Conservation (phyloP, 768 basidiomycete genomes). For the Scleroderma bovista region DNA sequence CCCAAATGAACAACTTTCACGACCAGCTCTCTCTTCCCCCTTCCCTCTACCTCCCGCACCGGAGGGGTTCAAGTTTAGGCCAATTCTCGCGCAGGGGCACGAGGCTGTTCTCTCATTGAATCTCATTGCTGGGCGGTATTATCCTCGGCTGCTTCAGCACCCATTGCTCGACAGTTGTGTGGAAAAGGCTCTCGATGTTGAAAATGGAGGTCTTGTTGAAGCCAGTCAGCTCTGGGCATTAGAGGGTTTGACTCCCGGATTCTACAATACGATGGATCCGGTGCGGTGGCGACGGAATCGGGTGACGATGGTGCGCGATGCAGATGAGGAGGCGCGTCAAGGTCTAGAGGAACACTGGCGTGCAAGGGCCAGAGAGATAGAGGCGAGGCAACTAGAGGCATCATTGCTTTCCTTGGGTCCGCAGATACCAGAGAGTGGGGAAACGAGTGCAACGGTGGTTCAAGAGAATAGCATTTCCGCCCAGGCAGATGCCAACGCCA, state of each 20-base stretch:
- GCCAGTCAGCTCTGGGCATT: conserved; percentile 60
- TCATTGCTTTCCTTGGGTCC: conserved; percentile 11
- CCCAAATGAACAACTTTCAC: conserved; percentile 31
- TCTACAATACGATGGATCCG: conserved; percentile 68
- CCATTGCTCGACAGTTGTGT: conserved; percentile 47
- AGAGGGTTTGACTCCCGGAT: conserved; percentile 65
- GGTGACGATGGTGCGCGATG: conserved; percentile 55
- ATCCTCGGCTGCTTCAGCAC: conserved; percentile 64
- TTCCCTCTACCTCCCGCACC: conserved; percentile 60
- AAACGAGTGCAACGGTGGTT: not conserved
- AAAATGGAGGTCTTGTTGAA: conserved; percentile 34
- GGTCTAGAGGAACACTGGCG: conserved; percentile 39
- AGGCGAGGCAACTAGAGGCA: conserved; percentile 16
- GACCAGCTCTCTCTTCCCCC: conserved; percentile 26
- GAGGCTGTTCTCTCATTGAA: conserved; percentile 67
- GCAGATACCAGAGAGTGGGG: not conserved
- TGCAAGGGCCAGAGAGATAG: conserved; percentile 25
- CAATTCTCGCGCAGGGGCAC: conserved; percentile 53
- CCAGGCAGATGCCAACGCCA: conserved; percentile 7
- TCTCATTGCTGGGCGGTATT: conserved; percentile 76
- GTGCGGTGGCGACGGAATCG: conserved; percentile 48
- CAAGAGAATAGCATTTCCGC: not conserved
- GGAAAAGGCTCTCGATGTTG: conserved; percentile 32
- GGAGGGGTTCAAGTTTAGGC: conserved; percentile 61
- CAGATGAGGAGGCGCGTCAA: conserved; percentile 42